A percentile compares a stretch with the other conserved stretches of the same genome.
Conservation (phyloP, 2,329 filamentous ascomycete species). For the Alternaria incomplexa region DNA sequence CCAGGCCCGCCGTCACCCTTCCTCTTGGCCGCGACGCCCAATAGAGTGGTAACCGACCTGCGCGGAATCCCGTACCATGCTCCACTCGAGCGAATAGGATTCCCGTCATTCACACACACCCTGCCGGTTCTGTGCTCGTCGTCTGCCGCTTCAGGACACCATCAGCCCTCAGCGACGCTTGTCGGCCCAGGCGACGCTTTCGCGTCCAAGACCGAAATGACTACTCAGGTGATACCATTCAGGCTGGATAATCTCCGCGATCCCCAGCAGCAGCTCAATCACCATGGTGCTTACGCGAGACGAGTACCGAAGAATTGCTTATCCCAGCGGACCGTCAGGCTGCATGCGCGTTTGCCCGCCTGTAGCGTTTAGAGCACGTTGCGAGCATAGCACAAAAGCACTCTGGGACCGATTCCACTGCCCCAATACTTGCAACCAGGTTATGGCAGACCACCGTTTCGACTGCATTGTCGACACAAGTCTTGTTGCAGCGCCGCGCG, state of each 20-base stretch:
- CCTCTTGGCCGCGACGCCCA: conserved; percentile 10
- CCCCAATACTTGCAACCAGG: background rate
- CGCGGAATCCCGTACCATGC: conserved; percentile 13
- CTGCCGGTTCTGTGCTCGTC: conserved; percentile 15
- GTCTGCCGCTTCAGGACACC: conserved; percentile 4
- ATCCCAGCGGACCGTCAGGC: conserved; percentile 15
- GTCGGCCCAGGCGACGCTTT: conserved; percentile 22
- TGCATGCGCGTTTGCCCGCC: conserved; percentile 22
- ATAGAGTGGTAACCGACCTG: conserved; percentile 11
- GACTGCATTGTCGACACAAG: conserved; percentile 18
- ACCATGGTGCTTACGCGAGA: conserved; percentile 29
- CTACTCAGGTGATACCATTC: conserved; percentile 8
- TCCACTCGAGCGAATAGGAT: conserved; percentile 12
- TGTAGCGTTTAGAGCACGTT: conserved; percentile 9
- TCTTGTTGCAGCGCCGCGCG: conserved; percentile 27
- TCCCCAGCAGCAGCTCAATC: conserved; percentile 16
- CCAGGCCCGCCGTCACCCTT: background rate
- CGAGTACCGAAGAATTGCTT: conserved; percentile 16
- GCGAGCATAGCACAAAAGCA: conserved; percentile 1
- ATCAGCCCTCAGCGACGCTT: conserved; percentile 10
- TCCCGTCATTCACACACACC: background rate
- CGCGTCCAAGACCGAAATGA: conserved; percentile 19
- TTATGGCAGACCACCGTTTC: conserved; percentile 17
- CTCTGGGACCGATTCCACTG: conserved; percentile 1
- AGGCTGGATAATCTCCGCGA: conserved; percentile 23